Conservation (phyloP, 2,329 filamentous ascomycete species). For the Fusarium sp. region DNA sequence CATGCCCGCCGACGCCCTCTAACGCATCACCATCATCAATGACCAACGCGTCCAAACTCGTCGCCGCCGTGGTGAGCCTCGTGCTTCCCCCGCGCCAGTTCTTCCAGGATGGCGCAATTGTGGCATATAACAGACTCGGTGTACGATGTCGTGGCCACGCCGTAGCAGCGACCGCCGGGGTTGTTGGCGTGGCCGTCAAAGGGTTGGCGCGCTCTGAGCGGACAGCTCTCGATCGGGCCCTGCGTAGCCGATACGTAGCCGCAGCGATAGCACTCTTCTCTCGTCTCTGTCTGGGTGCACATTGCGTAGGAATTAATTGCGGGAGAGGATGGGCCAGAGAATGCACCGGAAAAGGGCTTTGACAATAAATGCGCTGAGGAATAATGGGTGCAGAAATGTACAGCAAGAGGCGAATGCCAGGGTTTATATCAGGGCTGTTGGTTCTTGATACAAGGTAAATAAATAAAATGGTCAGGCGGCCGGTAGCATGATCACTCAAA, state of each 20-base stretch:
- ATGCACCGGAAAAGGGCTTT: too few species aligned
- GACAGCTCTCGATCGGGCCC: slow-evolving; percentile 30
- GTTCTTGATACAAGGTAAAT: slow-evolving; percentile 15
- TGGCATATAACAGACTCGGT: slow-evolving; percentile 25
- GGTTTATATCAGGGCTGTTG: slow-evolving; percentile 15
- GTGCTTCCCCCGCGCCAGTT: slow-evolving; percentile 18
- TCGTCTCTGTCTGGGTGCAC: slow-evolving; percentile 38
- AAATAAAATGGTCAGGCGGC: slow-evolving; percentile 39
- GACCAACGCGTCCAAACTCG: not conserved
- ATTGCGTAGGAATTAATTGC: slow-evolving; percentile 7
- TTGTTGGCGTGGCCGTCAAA: slow-evolving; percentile 24
- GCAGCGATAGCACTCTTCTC: slow-evolving; percentile 32
- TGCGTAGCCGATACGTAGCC: slow-evolving; percentile 18
- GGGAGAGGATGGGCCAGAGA: too few species aligned
- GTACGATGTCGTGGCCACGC: slow-evolving; percentile 36
- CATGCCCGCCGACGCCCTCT: not conserved
- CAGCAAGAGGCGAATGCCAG: not conserved
- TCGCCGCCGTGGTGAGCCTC: slow-evolving; percentile 1
- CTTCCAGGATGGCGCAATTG: slow-evolving; percentile 14
- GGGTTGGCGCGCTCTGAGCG: slow-evolving; percentile 24
- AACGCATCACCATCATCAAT: not conserved
- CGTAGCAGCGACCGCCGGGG: slow-evolving; percentile 27
- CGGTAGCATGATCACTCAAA: slow-evolving; percentile 30
- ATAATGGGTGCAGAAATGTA: too few species aligned
- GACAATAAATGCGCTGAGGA: too few species aligned